Evolutionary conservation across 2,329 filamentous ascomycete species (phyloP).

Genomic region (Pseudogymnoascus sp.): DNA sequence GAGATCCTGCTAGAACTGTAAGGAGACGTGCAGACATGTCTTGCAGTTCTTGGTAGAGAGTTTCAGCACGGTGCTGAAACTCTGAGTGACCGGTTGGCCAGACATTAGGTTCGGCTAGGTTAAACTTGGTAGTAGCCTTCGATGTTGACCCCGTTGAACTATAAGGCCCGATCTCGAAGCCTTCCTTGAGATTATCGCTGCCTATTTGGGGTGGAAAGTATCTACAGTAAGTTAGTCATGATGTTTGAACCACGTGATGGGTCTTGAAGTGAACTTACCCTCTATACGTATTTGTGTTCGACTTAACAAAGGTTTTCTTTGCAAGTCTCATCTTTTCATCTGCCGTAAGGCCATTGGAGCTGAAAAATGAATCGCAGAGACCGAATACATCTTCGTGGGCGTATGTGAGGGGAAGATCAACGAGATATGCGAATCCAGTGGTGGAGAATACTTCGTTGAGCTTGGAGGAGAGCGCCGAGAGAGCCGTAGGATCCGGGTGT

Average conservation of each 20-base stretch:
- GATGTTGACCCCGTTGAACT: slow-evolving; percentile 14
- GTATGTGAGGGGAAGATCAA: slow-evolving; percentile 35
- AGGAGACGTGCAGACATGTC: slow-evolving; percentile 31
- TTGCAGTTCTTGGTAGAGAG: slow-evolving; percentile 34
- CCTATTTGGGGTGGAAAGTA: slow-evolving; percentile 38
- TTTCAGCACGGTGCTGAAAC: slow-evolving; percentile 28
- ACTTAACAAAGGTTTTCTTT: slow-evolving; percentile 34
- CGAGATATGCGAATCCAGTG: slow-evolving; percentile 39
- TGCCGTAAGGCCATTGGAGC: slow-evolving; percentile 22
- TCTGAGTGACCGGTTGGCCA: slow-evolving; percentile 27
- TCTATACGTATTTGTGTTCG: slow-evolving; percentile 37
- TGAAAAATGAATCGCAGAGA: slow-evolving; percentile 34
- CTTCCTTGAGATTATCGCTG: slow-evolving; percentile 37
- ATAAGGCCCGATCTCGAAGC: slow-evolving; percentile 37
- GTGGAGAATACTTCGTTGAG: slow-evolving; percentile 37
- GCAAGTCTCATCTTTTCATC: slow-evolving; percentile 34
- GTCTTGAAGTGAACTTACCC: slow-evolving; percentile 23
- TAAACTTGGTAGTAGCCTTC: slow-evolving; percentile 24
- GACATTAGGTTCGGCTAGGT: slow-evolving; percentile 35
- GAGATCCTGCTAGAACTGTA: slow-evolving; percentile 32
- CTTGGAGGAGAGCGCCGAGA: slow-evolving; percentile 28
- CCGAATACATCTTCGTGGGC: slow-evolving; percentile 35
- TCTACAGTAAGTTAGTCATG: slow-evolving; percentile 20
- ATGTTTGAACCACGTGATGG: background rate
- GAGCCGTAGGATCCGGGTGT: slow-evolving; percentile 22